Percentiles rank a stretch among this genome's conserved stretches.
Evolutionary conservation across 148 eudicot species (phyloP).

Genomic region (Camellia granthamiana): DNA sequence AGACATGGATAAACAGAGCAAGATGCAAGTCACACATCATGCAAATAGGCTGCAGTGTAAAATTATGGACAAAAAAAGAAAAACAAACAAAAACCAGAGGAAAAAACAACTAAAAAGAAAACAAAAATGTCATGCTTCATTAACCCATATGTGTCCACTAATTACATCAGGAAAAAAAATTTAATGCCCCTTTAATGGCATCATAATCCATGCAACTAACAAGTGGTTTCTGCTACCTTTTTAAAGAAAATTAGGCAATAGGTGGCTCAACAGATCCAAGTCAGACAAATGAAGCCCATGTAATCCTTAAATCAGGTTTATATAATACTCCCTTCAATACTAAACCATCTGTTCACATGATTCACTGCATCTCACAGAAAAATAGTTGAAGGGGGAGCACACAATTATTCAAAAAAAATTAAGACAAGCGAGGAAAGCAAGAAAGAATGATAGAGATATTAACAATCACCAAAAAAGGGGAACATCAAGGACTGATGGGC

Average conservation of each 20-base stretch:
- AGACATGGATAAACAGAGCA: not conserved
- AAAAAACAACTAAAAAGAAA: too few species aligned
- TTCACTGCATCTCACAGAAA: too few species aligned
- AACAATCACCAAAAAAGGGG: not conserved
- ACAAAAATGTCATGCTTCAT: too few species aligned
- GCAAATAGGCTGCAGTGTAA: not conserved
- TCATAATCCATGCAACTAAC: not conserved
- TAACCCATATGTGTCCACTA: too few species aligned
- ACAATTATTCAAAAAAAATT: not conserved
- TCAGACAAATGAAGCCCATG: not conserved
- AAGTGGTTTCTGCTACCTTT: not conserved
- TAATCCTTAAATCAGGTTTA: not conserved
- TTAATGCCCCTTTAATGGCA: too few species aligned
- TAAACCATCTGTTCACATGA: not conserved
- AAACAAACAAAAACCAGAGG: too few species aligned
- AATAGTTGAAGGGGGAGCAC: not conserved
- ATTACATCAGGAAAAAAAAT: too few species aligned
- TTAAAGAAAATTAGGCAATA: not conserved
- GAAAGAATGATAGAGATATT: not conserved
- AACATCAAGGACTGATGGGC: not conserved
- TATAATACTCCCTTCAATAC: not conserved
- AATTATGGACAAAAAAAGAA: not conserved
- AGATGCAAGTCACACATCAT: not conserved
- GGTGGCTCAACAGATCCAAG: not conserved
- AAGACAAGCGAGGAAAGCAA: not conserved